These are phyloP conservation scores for Globisporangium mamillatum DNA, from an alignment of 352 stramenopile species.

Conservation along the genomic window DNA sequence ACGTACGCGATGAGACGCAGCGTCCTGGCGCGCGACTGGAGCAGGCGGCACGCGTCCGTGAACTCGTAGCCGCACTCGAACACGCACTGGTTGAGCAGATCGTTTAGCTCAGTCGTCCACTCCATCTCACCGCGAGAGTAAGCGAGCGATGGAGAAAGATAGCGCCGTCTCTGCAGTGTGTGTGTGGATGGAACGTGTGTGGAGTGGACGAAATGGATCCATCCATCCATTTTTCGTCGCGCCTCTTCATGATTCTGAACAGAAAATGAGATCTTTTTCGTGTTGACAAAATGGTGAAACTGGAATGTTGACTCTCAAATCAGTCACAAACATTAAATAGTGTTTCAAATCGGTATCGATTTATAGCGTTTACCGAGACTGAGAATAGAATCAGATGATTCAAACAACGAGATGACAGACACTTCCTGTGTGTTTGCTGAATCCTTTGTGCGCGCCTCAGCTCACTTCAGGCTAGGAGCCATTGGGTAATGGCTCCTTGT, in stretches of 20 bases:
- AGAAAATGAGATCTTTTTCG: not conserved
- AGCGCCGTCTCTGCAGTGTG: not conserved
- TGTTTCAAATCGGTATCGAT: not conserved
- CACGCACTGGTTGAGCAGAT: constrained; percentile 72
- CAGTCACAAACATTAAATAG: not conserved
- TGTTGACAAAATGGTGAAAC: not conserved
- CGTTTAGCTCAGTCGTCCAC: constrained; percentile 61
- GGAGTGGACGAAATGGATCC: not conserved
- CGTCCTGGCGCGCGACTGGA: constrained; percentile 38
- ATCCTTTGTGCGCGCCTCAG: not conserved
- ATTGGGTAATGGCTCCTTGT: not conserved
- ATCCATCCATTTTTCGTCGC: not conserved
- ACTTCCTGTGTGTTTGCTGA: too few species aligned
- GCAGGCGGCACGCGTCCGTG: constrained; percentile 28
- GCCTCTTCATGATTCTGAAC: not conserved
- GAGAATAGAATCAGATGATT: not conserved
- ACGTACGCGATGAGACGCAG: constrained; percentile 44
- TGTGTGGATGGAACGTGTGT: too few species aligned
- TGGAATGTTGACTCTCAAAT: not conserved
- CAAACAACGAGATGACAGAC: not conserved
- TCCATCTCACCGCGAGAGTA: constrained; percentile 28
- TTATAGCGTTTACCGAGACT: not conserved
- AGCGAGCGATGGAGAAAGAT: not conserved
- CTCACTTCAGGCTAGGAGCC: not conserved
- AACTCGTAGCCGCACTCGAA: constrained; percentile 80